Evolutionary conservation across 345 rosid species (phyloP), one percentile per base, ranked within the genome.

Genomic region (Boechera retrofracta): DNA sequence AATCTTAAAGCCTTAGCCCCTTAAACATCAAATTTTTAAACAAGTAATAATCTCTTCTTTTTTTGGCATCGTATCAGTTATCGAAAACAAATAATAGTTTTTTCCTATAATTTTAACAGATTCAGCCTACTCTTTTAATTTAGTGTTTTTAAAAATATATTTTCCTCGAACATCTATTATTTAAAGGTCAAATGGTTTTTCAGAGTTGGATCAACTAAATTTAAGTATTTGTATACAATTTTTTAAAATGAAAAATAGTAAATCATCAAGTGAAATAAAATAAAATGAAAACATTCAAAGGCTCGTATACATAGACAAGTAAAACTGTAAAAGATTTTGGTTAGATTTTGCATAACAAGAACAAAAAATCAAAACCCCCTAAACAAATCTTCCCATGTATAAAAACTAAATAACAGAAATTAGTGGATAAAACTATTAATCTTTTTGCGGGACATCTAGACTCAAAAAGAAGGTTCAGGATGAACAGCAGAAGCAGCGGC

Each of bases 401-500:
- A 48, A 58, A 75, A 47, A 51, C 33, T 5, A 65, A 33, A 66
- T 21, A 21, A 68, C 69, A 67, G 18, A 59, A 75, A 51, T 51
- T 57, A 2, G 73, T 67, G 49, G 36, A 57, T 26, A 45, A 45
- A 18, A 21, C 6, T 38, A 69, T 68, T 39, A 54, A 53, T 68
- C 6, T 21, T 68, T 62, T 69, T 10, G 24, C 10, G 0, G 4
- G 12, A 62, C 57, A 60, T 67, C 62, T 82, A 82, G n/a, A 47
- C 66, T 11, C 77, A 81, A 83, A 88, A 91, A 71, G 82, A 35
- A 58, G 80, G 79, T 56, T 83, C 89, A 41, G 98, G 98, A 81
- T 89, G 94, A 47, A 92, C 86, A 5, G 86, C 96, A 47, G 97
- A 86, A 5, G 86, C 94, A 10, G 98, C 91, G 21, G 98, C 90